Conservation (phyloP, 2,329 filamentous ascomycete genomes). For the Venturia aucupariae region DNA sequence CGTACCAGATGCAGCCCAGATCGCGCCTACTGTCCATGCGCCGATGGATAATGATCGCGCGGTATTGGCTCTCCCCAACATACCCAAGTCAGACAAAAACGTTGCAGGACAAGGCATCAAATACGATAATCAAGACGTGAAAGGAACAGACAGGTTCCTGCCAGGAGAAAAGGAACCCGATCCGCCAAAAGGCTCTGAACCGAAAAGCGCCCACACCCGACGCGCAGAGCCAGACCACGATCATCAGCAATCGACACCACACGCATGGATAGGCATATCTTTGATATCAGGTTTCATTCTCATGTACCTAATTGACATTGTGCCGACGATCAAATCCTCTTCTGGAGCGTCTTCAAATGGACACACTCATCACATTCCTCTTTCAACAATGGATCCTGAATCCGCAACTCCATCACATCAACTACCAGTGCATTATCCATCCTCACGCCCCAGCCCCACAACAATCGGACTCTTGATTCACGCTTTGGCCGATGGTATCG, state of each 20-base stretch:
- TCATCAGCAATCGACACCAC: constrained; percentile 20
- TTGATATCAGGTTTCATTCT: constrained; percentile 82
- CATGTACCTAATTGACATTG: constrained; percentile 84
- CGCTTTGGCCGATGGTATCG: constrained; percentile 88
- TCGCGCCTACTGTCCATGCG: background rate
- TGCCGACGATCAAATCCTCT: constrained; percentile 22
- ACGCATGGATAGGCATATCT: constrained; percentile 78
- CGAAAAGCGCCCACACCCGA: background rate
- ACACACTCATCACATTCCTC: constrained; percentile 57
- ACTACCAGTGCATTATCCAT: constrained; percentile 27
- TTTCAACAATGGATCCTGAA: constrained; percentile 64
- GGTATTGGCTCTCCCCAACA: background rate
- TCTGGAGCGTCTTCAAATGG: background rate
- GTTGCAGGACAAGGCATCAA: background rate
- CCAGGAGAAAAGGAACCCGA: background rate
- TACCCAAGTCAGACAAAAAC: background rate
- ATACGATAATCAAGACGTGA: background rate
- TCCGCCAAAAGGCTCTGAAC: background rate
- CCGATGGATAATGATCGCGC: background rate
- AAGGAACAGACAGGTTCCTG: constrained; percentile 4
- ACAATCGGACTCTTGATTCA: constrained; percentile 95
- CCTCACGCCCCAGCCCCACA: constrained; percentile 35
- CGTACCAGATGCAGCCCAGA: background rate
- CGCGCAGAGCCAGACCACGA: background rate
- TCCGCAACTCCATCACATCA: constrained; percentile 26